phyloP scores from a whole-genome alignment of 2,329 filamentous ascomycete genomes.

The Ilyonectria destructans region DNA sequence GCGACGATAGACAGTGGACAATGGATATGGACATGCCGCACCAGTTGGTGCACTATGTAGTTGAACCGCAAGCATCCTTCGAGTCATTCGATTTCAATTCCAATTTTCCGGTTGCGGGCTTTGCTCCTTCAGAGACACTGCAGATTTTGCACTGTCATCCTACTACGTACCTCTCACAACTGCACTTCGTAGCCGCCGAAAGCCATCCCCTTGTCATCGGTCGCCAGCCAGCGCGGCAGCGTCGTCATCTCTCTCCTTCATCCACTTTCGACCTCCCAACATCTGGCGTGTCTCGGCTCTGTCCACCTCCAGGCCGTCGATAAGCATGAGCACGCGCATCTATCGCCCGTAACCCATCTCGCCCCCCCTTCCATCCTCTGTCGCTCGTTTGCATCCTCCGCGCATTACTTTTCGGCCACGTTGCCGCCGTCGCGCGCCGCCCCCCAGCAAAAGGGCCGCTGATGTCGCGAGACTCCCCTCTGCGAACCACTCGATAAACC shows the following conservation, averaged over 20 bases:
- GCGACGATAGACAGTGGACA: conserved; percentile 15
- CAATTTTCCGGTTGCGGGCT: neutral
- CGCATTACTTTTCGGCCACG: conserved; percentile 21
- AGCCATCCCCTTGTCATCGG: conserved; percentile 1
- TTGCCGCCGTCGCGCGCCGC: conserved; percentile 11
- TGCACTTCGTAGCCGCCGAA: neutral
- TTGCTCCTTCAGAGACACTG: neutral
- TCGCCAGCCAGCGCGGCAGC: neutral
- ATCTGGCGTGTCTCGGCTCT: conserved; percentile 31
- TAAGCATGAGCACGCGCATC: conserved; percentile 40
- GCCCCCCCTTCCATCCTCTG: conserved; percentile 14
- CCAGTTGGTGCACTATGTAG: conserved; percentile 1
- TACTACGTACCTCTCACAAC: neutral
- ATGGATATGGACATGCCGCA: conserved; percentile 19
- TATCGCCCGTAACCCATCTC: conserved; percentile 23
- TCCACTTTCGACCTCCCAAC: conserved; percentile 6
- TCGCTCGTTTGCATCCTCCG: conserved; percentile 39
- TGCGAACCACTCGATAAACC: neutral
- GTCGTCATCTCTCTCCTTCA: conserved; percentile 16
- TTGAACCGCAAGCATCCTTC: neutral
- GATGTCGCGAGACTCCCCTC: conserved; percentile 17
- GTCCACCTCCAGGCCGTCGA: conserved; percentile 34
- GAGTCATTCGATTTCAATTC: conserved; percentile 1
- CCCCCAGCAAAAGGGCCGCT: neutral
- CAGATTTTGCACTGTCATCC: neutral